Base-by-base conservation (phyloP, 495 filamentous ascomycete species). In the Penicillium maclennaniae region DNA sequence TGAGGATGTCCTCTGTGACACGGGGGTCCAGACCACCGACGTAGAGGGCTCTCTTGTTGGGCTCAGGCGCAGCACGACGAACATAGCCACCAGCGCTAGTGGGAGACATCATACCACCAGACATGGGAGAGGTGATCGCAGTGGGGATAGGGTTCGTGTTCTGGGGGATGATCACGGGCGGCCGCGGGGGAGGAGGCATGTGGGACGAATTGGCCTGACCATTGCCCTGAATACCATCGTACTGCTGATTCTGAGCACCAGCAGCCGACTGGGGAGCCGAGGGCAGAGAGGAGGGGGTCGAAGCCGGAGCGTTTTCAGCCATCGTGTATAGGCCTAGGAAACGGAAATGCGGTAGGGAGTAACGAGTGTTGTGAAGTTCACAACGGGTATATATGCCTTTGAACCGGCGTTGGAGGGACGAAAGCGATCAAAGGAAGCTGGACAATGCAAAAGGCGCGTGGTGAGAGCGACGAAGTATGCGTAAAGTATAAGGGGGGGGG, bases 41-140 rank as follows among this genome's bases (percentile, higher is more conserved):
- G 59, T 99, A 99, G 42, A 99, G 76, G 39, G 93, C 93, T 60
- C 95, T 82, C 82, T 99, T 99, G 79, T 99, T 99, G 40, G 93
- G 93, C 74, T 99, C 93, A 45, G 93, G 93, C 16, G 93, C 93
- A 27, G 91, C 89, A 59, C 93, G 92, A 62, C 93, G 90, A 43
- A 90, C 86, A 60, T 87, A 92, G 44, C 89, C 86, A 41, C 85
- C 89, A 43, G 82, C 83, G 54, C 83, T 89, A 61, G 83, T 86
- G 34, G 89, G 88, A 38, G 92, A 96, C 78, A 92, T 86, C 69
- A 95, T 85, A 41, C 73, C 79, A 59, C 77, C 82, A 39, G 83
- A 87, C 86, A 90, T 86, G 9, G 91, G 89, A 43, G 90, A 93
- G 49, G 87, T 90, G 61, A 97, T 91, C 16, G 93, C 91, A 17